Evolutionary conservation across 129 eudicot genomes (phyloP).

Genomic region (Lonicera japonica): DNA sequence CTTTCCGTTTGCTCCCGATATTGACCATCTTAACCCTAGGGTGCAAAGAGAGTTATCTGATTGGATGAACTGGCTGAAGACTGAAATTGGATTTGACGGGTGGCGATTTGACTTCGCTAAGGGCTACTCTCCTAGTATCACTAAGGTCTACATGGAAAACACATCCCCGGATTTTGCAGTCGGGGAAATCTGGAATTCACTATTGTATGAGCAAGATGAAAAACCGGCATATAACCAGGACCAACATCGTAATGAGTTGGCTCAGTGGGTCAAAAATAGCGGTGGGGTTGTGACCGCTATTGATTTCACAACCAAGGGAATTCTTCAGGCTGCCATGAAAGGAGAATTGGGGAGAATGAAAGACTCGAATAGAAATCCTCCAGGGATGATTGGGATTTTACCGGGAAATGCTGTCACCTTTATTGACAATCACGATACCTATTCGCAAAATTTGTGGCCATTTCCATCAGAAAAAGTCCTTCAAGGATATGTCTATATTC

Average conservation of each 20-base stretch:
- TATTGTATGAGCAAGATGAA: constrained; percentile 36
- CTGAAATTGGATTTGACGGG: constrained; percentile 66
- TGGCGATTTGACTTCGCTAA: constrained; percentile 64
- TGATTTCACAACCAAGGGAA: constrained; percentile 68
- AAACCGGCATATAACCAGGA: constrained; percentile 58
- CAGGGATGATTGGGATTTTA: constrained; percentile 56
- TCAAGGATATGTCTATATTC: constrained; percentile 77
- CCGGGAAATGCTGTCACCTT: constrained; percentile 59
- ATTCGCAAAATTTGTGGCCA: constrained; percentile 59
- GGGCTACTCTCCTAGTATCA: constrained; percentile 54
- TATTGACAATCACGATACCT: constrained; percentile 74
- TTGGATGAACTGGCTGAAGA: constrained; percentile 80
- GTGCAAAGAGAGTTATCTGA: constrained; percentile 70
- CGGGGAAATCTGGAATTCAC: constrained; percentile 48
- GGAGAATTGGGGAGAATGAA: constrained; percentile 74
- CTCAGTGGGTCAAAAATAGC: constrained; percentile 32
- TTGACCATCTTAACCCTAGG: constrained; percentile 64
- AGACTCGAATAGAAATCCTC: constrained; percentile 54
- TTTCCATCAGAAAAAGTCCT: constrained; percentile 77
- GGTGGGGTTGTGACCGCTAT: constrained; percentile 56
- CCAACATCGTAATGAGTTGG: constrained; percentile 43
- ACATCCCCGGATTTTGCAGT: constrained; percentile 58
- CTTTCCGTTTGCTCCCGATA: constrained; percentile 47
- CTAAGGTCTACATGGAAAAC: constrained; percentile 49
- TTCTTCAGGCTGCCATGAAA: constrained; percentile 69